Evolutionary conservation across 2,329 filamentous ascomycete species (phyloP), one percentile per base, ranked within the genome.

Genomic region (Myriosclerotinia scirpicola): DNA sequence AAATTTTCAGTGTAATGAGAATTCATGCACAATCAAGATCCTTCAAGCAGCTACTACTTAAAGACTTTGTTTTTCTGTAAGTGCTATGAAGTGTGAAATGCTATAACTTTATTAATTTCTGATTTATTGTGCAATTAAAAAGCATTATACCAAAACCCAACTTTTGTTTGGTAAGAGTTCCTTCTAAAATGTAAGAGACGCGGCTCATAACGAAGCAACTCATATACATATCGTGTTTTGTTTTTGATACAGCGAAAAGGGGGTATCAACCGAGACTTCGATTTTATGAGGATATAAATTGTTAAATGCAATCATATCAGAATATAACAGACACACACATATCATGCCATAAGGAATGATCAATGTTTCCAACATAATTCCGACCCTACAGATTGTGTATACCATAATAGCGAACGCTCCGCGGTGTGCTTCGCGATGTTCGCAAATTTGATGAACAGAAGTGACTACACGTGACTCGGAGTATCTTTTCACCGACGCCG

Each of bases 401-500:
- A 26, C 48, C 11, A 30, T 42, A 26, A 11, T 5, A 5, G 30
- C 30, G 30, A 34, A 34, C 30, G 5, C 14, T 17, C 8, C 0
- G 6, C 30, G 6, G 30, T 34, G 0, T 17, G 9, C 48, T 12
- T 52, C 48, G 5, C 22, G 0, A 30, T 44, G 30, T 9, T 14
- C 30, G 26, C 8, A 58, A 30, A n/a, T n/a, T 50, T n/a, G 8
- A 14, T 20, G 1, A 22, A 17, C 15, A 6, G 17, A 26, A 61
- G 15, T 5, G 5, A 30, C 2, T 20, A 15, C n/a, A 61, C 34
- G 46, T 42, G 44, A 2, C 7, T 6, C 58, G 58, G 58, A 61
- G 38, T 50, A 61, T 38, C 34, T 20, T 61, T 61, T 22, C 12
- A 20, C 58, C 58, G 58, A 9, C 8, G 12, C 58, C 58, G 34